phyloP scores from a whole-genome alignment of 139 green algal species.

The Picochlorum sp. region DNA sequence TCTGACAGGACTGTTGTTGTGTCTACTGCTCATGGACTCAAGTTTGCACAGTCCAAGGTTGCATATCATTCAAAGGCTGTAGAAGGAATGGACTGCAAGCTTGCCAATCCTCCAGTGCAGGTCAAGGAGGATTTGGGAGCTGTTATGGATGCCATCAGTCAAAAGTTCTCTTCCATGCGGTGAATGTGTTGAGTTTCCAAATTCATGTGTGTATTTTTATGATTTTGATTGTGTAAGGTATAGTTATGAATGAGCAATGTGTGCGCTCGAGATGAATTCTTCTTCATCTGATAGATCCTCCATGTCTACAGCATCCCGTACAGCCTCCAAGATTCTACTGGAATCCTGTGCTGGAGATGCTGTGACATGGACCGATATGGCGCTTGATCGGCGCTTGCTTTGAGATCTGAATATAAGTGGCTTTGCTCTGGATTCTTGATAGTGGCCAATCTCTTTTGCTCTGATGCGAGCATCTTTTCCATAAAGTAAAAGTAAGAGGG shows the following conservation, averaged over 20 bases:
- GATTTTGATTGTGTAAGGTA: no score
- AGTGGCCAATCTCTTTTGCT: neutral
- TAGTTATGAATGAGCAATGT: no score
- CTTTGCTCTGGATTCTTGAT: constrained; percentile 3
- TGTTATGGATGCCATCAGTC: constrained; percentile 89
- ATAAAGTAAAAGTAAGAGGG: constrained; percentile 6
- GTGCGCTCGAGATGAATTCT: no score
- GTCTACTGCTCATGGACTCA: constrained; percentile 94
- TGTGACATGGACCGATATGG: no score
- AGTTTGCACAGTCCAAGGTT: constrained; percentile 96
- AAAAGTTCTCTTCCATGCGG: constrained; percentile 31
- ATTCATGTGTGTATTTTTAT: neutral
- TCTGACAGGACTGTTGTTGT: constrained; percentile 92
- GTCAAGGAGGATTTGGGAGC: constrained; percentile 84
- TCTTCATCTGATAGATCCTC: no score
- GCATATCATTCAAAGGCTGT: constrained; percentile 89
- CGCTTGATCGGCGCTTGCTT: neutral
- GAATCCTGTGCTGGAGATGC: no score
- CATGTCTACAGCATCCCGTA: no score
- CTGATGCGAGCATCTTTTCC: constrained; percentile 14
- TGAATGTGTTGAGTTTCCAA: neutral
- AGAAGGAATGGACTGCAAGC: constrained; percentile 53
- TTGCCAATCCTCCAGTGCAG: constrained; percentile 88
- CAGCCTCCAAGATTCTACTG: no score
- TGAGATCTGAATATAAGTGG: neutral